Base-by-base conservation (phyloP, 352 stramenopile genomes). In the Saprolegnia diclina region DNA sequence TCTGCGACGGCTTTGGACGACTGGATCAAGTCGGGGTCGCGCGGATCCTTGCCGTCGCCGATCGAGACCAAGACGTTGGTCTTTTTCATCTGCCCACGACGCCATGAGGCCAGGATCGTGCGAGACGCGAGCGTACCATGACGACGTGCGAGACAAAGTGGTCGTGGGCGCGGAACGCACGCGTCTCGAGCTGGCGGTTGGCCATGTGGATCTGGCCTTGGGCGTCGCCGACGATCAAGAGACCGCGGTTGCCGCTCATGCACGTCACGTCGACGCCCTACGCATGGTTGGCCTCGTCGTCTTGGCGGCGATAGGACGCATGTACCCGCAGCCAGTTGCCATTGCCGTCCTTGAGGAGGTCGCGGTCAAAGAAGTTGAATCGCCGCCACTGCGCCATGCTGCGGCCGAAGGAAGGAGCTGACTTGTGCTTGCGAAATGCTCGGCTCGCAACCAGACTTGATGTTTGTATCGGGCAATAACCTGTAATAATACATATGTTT, bases 351-450 rank as follows among this genome's bases (percentile, higher is more conserved):
- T 92, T 93, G 44, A 95, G 79, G 29, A 91, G 80, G 65, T 95
- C 87, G 71, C 90, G 90, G 72, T 95, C 87, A 68, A 95, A 95
- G 82, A 95, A 95, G 56, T 84, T 84, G 73, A 95, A 95, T 75
- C 87, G 83, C 78, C 87, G 79, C 85, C 85, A 93, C 73, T 95
- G 87, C 76, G 87, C 85, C 87, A 95, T 95, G 37, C 35, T 48
- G 42, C 42, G 29, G 29, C 29, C 29, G 42, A 48, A 48, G 42
- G 42, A 48, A 48, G 42, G 13, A n/a, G 42, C 42, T 48, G 42
- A 48, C 42, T 48, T 48, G 11, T 48, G 42, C 42, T 35, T 35
- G 29, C 42, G 3, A 48, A 48, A 48, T 48, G 42, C 29, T 35
- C 29, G 29, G 42, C 11, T n/a, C 42, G 42, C 42, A 7, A 7